Conservation (phyloP, 352 stramenopile species). For the Pythium aquatile region DNA sequence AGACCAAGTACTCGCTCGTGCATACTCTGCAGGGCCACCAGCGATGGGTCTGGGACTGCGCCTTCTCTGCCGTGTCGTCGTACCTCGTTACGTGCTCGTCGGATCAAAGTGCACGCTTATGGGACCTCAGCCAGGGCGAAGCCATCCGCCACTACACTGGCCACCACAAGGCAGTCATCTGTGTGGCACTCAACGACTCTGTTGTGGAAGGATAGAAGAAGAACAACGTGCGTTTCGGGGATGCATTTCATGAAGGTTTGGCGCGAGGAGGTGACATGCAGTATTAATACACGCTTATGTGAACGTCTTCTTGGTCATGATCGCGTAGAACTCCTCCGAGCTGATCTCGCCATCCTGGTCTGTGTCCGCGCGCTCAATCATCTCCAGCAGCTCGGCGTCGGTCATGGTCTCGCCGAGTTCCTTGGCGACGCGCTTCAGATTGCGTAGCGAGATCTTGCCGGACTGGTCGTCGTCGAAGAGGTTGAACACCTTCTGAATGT, state of each 20-base stretch:
- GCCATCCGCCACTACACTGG: constrained; percentile 88
- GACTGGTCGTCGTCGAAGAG: constrained; percentile 98
- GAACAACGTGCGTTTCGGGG: background rate
- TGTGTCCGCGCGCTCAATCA: constrained; percentile 97
- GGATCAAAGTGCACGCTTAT: constrained; percentile 96
- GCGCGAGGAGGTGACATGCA: background rate
- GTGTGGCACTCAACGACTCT: constrained; percentile 85
- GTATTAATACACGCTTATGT: constrained; percentile 46
- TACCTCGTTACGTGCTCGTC: constrained; percentile 97
- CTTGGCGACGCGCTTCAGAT: constrained; percentile 97
- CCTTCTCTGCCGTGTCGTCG: constrained; percentile 96
- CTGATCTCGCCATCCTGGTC: constrained; percentile 97
- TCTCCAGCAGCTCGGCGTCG: constrained; percentile 98
- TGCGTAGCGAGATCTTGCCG: constrained; percentile 96
- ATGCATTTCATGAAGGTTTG: background rate
- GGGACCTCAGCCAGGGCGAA: constrained; percentile 92
- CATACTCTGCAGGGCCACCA: constrained; percentile 88
- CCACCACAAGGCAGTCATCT: constrained; percentile 90
- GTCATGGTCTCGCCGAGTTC: constrained; percentile 99
- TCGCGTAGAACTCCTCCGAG: constrained; percentile 97
- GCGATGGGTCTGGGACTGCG: constrained; percentile 98
- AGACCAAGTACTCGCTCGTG: constrained; percentile 44
- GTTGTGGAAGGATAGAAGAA: constrained; percentile 32
- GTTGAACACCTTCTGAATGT: constrained; percentile 96
- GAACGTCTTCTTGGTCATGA: constrained; percentile 97